Percentiles rank a stretch among this genome's conserved stretches.
Evolutionary conservation across 495 filamentous ascomycete species (phyloP).

Genomic region (Lichenothelia convexa): DNA sequence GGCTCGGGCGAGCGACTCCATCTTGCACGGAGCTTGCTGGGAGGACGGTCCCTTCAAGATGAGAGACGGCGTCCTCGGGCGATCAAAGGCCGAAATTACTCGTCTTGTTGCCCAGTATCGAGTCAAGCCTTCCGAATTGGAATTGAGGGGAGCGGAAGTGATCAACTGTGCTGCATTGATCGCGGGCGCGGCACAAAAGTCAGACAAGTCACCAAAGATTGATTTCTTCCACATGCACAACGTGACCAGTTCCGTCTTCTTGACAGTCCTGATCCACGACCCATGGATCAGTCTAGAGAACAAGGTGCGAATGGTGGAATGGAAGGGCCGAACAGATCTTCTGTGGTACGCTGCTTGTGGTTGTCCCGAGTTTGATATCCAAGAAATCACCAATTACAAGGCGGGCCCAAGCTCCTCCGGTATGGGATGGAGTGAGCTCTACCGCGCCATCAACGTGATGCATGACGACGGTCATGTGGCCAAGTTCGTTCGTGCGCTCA

Average conservation of each 20-base stretch:
- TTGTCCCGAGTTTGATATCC: constrained; percentile 7
- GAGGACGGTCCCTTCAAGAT: constrained; percentile 9
- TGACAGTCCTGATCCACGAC: too few relatives aligned
- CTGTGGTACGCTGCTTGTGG: constrained; percentile 20
- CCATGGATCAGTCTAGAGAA: constrained; percentile 6
- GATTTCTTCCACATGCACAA: too few relatives aligned
- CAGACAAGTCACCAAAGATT: too few relatives aligned
- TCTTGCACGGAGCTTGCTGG: constrained; percentile 8
- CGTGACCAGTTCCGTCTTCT: too few relatives aligned
- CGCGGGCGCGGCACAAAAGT: too few relatives aligned
- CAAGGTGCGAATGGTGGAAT: constrained; percentile 20
- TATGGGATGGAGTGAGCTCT: constrained; percentile 18
- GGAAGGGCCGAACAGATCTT: constrained; percentile 22
- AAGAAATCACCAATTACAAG: constrained; percentile 10
- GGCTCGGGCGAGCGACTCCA: constrained; percentile 9
- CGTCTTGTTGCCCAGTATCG: constrained; percentile 10
- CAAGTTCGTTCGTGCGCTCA: constrained; percentile 22
- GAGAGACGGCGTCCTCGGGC: constrained; percentile 14
- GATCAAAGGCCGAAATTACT: constrained; percentile 14
- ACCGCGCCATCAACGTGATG: constrained; percentile 12
- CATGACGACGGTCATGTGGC: constrained; percentile 24
- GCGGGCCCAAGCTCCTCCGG: constrained; percentile 4
- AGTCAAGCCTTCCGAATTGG: constrained; percentile 10
- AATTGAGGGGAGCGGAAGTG: constrained; percentile 17
- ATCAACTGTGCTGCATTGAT: too few relatives aligned